Base-by-base conservation (phyloP, 164 flowering plant species). In the Magnolia changhungtana region DNA sequence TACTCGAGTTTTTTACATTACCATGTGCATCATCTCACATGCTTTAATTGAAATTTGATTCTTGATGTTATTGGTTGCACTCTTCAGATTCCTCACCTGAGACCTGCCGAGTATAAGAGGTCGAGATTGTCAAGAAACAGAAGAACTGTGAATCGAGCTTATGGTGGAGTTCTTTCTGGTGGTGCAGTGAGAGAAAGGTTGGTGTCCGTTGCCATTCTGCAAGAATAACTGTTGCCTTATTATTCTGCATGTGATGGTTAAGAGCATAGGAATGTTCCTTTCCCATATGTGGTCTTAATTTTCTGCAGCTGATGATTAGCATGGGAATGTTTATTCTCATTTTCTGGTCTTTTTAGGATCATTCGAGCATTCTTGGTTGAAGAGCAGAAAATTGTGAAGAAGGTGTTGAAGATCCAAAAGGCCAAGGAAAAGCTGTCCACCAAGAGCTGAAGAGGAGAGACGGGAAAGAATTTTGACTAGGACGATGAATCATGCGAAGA, bases 381-480 rank as follows among this genome's bases (percentile, higher is more conserved):
- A 81, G 92, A 92, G 78, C 93, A 90, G 74, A 90, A 92, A 83
- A 90, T 89, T 75, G 90, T 90, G 78, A 88, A 92, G 86, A 90
- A 92, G 84, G 92, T 90, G n/a, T 80, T 92, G 89, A 90, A 92
- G 83, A 87, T 90, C 79, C 94, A 92, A 76, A 92, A 89, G 81
- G 79, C 89, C 4, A 92, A 92, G 86, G 94, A 90, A 83, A 92
- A 90, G 84, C 86, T 70, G 51, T 82, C 92, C 13, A 61, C 81
- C 45, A 89, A 86, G 80, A 85, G 84, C 77, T 88, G 69, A 81
- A 81, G 29, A 27, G 72, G 24, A 64, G 2, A 58, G 29, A 13
- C 29, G n/a, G 72, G 72, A 72, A 29, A 77, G 75, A 84, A 80
- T 82, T 85, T 85, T 80, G 80, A 61, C 72, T 75, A 55, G 51